These are phyloP conservation scores for Saccharomyces kudriavzevii DNA, from an alignment of 805 yeast genomes.

Conservation along the genomic window DNA sequence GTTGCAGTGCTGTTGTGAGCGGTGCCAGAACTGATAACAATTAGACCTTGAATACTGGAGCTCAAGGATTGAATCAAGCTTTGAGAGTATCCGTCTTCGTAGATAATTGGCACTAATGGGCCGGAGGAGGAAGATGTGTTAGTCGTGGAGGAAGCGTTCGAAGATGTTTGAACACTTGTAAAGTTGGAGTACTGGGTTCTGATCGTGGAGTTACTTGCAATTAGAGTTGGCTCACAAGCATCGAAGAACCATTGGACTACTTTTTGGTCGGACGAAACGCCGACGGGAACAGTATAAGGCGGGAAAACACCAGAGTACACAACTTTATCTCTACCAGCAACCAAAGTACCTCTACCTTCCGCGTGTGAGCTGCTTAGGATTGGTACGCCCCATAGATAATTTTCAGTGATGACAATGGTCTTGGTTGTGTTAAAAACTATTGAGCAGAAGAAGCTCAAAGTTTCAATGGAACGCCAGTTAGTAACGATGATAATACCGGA, in stretches of 20 bases:
- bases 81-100: conserved; percentile 19
- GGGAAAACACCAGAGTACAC: conserved; percentile 26
- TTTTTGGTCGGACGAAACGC: conserved; percentile 12
- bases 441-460: conserved; percentile 22
- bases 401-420: conserved; percentile 18
- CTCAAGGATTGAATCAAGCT: conserved; percentile 11
- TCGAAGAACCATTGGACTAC: conserved; percentile 21
- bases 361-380: conserved; percentile 16
- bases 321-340: conserved; percentile 16
- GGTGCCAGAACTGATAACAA: conserved; percentile 17
- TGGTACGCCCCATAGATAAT: conserved; percentile 11
- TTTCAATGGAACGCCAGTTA: conserved; percentile 18
- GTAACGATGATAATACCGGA: conserved; percentile 23
- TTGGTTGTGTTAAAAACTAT: conserved; percentile 17
- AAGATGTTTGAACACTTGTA: conserved; percentile 9
- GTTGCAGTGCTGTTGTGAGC: conserved; percentile 9
- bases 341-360: conserved; percentile 20
- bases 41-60: conserved; percentile 18
- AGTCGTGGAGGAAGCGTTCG: neutral
- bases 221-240: conserved; percentile 14
- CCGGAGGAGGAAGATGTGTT: neutral
- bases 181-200: conserved; percentile 19
- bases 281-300: conserved; percentile 22
- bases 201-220: conserved; percentile 15
- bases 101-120: conserved; percentile 23